Evolutionary conservation across 495 filamentous ascomycete genomes (phyloP).

Genomic region (Massariosphaeria phaeospora): DNA sequence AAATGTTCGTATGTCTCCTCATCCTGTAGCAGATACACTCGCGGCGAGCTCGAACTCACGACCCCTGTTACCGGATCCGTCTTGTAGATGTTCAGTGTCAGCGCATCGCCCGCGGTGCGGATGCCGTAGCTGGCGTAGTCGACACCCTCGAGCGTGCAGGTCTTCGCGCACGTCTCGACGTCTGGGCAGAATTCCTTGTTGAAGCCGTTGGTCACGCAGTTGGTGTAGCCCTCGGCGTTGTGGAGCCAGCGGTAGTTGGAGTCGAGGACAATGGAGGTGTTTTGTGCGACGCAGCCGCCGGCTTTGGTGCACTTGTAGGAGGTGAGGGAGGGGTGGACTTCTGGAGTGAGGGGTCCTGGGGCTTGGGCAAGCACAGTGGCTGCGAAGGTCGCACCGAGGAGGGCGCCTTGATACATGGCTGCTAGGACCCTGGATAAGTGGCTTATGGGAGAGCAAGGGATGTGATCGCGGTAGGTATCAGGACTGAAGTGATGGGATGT

Average conservation of each 20-base stretch:
- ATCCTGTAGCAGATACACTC: conserved; percentile 57
- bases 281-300: conserved; percentile 45
- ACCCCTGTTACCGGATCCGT: conserved; percentile 25
- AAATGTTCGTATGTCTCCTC: conserved; percentile 54
- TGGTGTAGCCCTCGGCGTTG: conserved; percentile 39
- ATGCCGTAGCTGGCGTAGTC: conserved; percentile 34
- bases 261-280: conserved; percentile 51
- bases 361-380: conserved; percentile 6
- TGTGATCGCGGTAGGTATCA: too few species aligned
- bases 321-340: conserved; percentile 48
- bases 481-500: too few species aligned
- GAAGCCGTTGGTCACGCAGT: conserved; percentile 36
- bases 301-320: conserved; percentile 50
- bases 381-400: conserved; percentile 2
- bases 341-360: conserved; percentile 9
- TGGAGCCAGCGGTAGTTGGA: conserved; percentile 42
- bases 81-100: conserved; percentile 32
- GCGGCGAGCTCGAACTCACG: conserved; percentile 40
- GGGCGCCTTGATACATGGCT: conserved; percentile 1
- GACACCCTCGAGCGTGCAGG: conserved; percentile 42
- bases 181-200: conserved; percentile 37
- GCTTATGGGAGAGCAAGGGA: too few species aligned
- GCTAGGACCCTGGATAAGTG: too few species aligned
- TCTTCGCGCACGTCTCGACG: conserved; percentile 39
- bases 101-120: conserved; percentile 27